Evolutionary conservation across 352 stramenopile genomes (phyloP).

Genomic region (Salisapilia sapeloensis): DNA sequence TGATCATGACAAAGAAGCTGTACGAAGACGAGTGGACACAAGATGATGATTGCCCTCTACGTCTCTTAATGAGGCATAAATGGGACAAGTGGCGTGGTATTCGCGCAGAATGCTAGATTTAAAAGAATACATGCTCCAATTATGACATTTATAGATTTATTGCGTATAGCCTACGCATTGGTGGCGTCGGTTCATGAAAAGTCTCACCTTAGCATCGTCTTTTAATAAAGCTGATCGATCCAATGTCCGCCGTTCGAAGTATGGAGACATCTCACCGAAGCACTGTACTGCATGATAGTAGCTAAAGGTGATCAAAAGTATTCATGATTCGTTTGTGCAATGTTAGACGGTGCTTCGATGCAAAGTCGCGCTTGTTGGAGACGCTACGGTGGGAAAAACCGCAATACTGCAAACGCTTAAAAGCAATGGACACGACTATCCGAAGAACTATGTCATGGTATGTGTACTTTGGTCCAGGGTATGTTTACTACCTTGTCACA

Average conservation of each 20-base stretch:
- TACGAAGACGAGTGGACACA: too few relatives aligned
- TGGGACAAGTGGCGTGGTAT: too few relatives aligned
- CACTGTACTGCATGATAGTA: slow-evolving; percentile 15
- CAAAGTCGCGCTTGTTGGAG: slow-evolving; percentile 83
- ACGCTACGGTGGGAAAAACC: slow-evolving; percentile 83
- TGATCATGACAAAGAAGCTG: too few relatives aligned
- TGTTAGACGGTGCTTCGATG: slow-evolving; percentile 77
- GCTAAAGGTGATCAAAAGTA: background rate
- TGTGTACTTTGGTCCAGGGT: background rate
- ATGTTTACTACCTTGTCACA: background rate
- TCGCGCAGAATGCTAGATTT: too few relatives aligned
- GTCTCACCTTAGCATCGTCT: too few relatives aligned
- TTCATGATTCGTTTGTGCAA: slow-evolving; percentile 1
- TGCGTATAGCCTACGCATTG: too few relatives aligned
- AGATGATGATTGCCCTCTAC: too few relatives aligned
- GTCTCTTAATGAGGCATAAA: too few relatives aligned
- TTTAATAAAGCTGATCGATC: too few relatives aligned
- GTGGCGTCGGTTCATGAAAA: too few relatives aligned
- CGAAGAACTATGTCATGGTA: slow-evolving; percentile 92
- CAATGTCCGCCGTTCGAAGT: slow-evolving; percentile 69
- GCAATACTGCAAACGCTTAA: slow-evolving; percentile 85
- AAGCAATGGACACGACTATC: slow-evolving; percentile 82
- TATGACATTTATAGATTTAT: too few relatives aligned
- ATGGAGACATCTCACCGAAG: slow-evolving; percentile 87
- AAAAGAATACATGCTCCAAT: too few relatives aligned